A percentile compares a stretch with the other conserved stretches of the same genome.
Conservation (phyloP, 2,329 filamentous ascomycete genomes). For the Neofusicoccum kwambonambiense region DNA sequence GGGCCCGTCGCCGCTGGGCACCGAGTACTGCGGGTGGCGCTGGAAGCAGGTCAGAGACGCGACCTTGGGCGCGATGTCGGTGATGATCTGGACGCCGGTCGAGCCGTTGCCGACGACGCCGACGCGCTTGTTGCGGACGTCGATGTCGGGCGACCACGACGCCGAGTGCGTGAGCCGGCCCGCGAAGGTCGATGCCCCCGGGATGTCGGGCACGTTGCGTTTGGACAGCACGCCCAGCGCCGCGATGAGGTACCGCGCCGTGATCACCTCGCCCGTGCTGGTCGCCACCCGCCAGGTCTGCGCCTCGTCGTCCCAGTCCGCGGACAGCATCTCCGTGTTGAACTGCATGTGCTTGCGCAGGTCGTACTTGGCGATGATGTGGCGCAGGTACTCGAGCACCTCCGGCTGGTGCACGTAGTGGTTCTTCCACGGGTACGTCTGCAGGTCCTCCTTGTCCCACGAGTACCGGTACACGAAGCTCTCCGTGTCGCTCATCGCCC, state of each 20-base stretch:
- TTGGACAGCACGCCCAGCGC: constrained; percentile 35
- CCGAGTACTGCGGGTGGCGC: constrained; percentile 35
- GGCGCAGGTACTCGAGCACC: constrained; percentile 34
- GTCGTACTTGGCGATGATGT: constrained; percentile 33
- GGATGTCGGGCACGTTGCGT: constrained; percentile 35
- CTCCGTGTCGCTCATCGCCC: constrained; percentile 21
- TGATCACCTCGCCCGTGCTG: constrained; percentile 25
- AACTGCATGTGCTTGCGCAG: constrained; percentile 42
- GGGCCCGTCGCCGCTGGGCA: constrained; percentile 32
- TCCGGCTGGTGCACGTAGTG: constrained; percentile 38
- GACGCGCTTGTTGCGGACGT: constrained; percentile 21
- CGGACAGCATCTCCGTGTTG: constrained; percentile 37
- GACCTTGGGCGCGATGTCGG: constrained; percentile 27
- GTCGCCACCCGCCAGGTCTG: constrained; percentile 33
- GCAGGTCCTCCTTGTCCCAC: constrained; percentile 35
- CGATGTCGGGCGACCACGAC: background rate
- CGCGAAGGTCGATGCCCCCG: constrained; percentile 32
- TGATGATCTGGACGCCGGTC: constrained; percentile 30
- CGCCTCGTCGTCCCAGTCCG: constrained; percentile 32
- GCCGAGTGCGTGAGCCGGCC: constrained; percentile 32
- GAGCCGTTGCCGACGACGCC: constrained; percentile 30
- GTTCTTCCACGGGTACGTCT: constrained; percentile 36
- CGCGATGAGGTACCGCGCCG: constrained; percentile 28
- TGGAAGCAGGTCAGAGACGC: constrained; percentile 25
- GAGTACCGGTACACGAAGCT: constrained; percentile 32